Evolutionary conservation across 805 yeast species (phyloP).

Genomic region (Martiniozyma abietophila): DNA sequence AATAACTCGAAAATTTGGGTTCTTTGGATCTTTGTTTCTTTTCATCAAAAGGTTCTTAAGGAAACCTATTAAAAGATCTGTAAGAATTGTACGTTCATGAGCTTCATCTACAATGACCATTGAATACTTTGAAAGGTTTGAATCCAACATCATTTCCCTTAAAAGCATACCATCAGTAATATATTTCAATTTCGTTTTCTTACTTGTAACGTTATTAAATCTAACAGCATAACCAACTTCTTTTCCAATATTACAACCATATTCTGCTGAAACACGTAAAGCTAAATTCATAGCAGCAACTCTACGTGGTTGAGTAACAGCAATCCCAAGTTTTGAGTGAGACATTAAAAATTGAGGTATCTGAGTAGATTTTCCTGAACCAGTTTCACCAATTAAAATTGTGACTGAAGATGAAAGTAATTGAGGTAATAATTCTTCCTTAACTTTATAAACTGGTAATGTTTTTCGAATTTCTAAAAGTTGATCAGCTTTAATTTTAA

Average conservation of each 20-base stretch:
- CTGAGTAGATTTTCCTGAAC: constrained; percentile 97
- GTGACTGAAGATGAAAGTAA: constrained; percentile 55
- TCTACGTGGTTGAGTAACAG: constrained; percentile 94
- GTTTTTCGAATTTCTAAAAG: constrained; percentile 44
- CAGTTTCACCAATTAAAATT: constrained; percentile 90
- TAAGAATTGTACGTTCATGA: constrained; percentile 88
- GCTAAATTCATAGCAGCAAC: constrained; percentile 96
- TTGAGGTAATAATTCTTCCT: constrained; percentile 49
- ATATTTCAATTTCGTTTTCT: constrained; percentile 65
- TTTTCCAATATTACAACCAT: constrained; percentile 66
- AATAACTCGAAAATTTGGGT: constrained; percentile 49
- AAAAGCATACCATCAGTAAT: constrained; percentile 96
- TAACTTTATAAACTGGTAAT: constrained; percentile 71
- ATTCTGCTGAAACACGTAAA: constrained; percentile 83
- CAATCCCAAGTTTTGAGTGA: constrained; percentile 43
- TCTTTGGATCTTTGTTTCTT: constrained; percentile 33
- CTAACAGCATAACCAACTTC: constrained; percentile 91
- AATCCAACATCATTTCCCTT: constrained; percentile 80
- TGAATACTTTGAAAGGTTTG: constrained; percentile 51
- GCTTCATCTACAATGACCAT: constrained; percentile 91
- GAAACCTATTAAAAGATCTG: constrained; percentile 86
- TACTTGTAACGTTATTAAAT: constrained; percentile 60
- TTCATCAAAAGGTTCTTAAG: constrained; percentile 51
- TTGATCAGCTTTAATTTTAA: constrained; percentile 33
- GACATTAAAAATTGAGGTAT: constrained; percentile 84